Evolutionary conservation across 1,284 basidiomycete species (phyloP).

Genomic region (Sanghuangporus weigelae): DNA sequence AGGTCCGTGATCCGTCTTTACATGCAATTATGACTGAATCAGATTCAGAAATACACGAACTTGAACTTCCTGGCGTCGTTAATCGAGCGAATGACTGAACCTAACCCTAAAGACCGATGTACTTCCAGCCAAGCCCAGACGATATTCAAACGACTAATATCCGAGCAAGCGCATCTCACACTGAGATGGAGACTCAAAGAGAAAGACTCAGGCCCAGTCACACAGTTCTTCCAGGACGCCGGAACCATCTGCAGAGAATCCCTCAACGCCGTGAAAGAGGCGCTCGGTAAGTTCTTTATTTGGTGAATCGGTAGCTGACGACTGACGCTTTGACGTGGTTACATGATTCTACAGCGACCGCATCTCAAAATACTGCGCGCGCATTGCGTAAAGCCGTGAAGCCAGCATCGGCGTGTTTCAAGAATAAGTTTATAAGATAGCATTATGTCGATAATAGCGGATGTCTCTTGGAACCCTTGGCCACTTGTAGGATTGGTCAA

Average conservation of each 20-base stretch:
- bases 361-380: too few species aligned
- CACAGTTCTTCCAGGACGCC: neutral
- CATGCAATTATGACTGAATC: neutral
- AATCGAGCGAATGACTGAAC: slow-evolving; percentile 21
- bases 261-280: neutral
- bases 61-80: slow-evolving; percentile 23
- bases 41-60: slow-evolving; percentile 19
- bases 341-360: too few species aligned
- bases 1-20: neutral
- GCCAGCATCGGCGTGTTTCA: too few species aligned
- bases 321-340: too few species aligned
- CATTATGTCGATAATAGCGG: too few species aligned
- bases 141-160: neutral
- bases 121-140: slow-evolving; percentile 16
- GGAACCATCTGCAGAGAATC: neutral
- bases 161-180: neutral
- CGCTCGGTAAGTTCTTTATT: neutral
- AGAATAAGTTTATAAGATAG: too few species aligned
- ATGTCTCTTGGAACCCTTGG: too few species aligned
- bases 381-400: too few species aligned
- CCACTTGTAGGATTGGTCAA: too few species aligned
- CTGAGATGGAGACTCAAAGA: slow-evolving; percentile 14
- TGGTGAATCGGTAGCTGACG: too few species aligned
- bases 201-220: neutral
- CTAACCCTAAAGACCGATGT: slow-evolving; percentile 19